Conservation (phyloP, 148 eudicot species). For the Rhododendron molle region DNA sequence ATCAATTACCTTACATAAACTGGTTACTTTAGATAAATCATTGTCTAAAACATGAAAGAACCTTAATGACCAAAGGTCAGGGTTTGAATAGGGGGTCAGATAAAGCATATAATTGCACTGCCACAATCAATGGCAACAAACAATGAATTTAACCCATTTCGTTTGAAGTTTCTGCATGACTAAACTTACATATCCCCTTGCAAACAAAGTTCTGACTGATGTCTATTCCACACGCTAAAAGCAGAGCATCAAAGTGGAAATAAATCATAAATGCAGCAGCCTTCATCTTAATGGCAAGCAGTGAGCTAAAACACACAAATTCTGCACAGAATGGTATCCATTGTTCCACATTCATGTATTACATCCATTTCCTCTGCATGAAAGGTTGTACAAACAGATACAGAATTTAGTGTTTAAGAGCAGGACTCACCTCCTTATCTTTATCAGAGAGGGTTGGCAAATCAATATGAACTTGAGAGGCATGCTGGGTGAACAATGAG, state of each 20-base stretch:
- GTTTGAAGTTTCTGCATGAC: background rate
- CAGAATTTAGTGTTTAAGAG: background rate
- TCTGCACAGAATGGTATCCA: background rate
- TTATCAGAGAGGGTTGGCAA: conserved; percentile 82
- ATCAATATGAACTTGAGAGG: conserved; percentile 80
- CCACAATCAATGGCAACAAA: background rate
- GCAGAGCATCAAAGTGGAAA: background rate
- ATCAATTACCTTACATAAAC: background rate
- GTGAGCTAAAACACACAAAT: background rate
- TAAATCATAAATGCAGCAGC: background rate
- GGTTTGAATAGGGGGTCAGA: background rate
- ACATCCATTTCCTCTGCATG: background rate
- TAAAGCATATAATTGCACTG: background rate
- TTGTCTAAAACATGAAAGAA: background rate
- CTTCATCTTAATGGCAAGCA: background rate
- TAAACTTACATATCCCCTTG: background rate
- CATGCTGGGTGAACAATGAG: conserved; percentile 79
- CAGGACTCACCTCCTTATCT: conserved; percentile 66
- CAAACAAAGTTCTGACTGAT: background rate
- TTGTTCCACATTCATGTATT: background rate
- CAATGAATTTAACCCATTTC: background rate
- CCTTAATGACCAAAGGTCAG: background rate
- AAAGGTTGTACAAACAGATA: background rate
- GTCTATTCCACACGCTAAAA: background rate
- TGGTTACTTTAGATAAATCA: background rate